Evolutionary conservation across 176 grass and related monocot species (phyloP), one percentile per base, ranked within the genome.

Genomic region (Lolium perenne): DNA sequence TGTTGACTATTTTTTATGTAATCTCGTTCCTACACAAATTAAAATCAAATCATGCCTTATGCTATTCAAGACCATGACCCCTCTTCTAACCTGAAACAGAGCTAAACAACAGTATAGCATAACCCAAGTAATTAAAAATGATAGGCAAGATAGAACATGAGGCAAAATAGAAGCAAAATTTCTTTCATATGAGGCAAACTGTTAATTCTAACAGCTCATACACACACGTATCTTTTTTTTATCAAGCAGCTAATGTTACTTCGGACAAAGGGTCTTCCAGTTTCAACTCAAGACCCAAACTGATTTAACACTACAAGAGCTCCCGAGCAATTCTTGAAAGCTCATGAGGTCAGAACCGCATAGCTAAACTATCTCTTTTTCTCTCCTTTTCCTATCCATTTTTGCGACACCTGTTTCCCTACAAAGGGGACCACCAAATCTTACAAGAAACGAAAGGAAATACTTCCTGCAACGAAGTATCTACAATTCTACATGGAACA

Each of bases 251-350:
- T 87, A 80, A 50, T 74, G 67, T 74, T 65, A 74, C 55, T 72
- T 90, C 74, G 32, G 72, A 72, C 40, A 49, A 48, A 67, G 75
- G 89, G 80, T 40, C 89, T 80, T 91, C 80, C 47, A 87, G 41
- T 75, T 91, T 74, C 47, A 84, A 53, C 67, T 80, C 46, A 84
- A 87, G 84, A 60, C 84, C 49, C 81, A 84, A 59, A 80, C 38
- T 49, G 11, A 58, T 40, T 74, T 74, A 74, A 79, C 84, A 79
- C 67, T 63, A 21, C 71, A 50, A 74, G 21, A 50, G 45, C 46
- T 49, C 71, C 41, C 43, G n/a, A 8, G 71, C 21, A 74, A 48
- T 75, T 26, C 72, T 75, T 8, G 47, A 75, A 53, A 32, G 72
- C 47, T 75, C 72, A 53, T 10, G 20, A 51, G 83, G 71, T 61